These are phyloP conservation scores for Kwoniella sp. DNA, from an alignment of 768 basidiomycete genomes.

Conservation along the genomic window DNA sequence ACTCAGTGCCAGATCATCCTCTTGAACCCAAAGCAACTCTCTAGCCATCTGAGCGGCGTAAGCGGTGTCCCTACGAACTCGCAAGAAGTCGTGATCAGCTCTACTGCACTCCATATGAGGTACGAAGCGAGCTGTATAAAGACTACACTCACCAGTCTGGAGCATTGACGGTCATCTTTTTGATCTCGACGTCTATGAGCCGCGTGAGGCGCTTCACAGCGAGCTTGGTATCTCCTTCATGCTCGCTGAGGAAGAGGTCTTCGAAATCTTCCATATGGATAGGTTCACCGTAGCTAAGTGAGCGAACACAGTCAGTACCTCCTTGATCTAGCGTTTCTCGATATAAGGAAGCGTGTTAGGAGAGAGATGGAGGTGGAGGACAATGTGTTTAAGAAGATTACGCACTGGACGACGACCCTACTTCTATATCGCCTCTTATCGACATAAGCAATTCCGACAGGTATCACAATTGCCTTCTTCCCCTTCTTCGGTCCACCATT, in stretches of 20 bases:
- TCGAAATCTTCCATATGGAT: slow-evolving; percentile 74
- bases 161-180: slow-evolving; percentile 82
- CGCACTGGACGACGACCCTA: slow-evolving; percentile 64
- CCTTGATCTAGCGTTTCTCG: too few relatives aligned
- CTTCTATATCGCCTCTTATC: slow-evolving; percentile 96
- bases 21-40: slow-evolving; percentile 87
- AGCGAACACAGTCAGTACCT: slow-evolving; percentile 4
- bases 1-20: slow-evolving; percentile 72
- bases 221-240: slow-evolving; percentile 69
- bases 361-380: neutral
- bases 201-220: slow-evolving; percentile 86
- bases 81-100: too few relatives aligned
- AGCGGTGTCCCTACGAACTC: slow-evolving; percentile 72
- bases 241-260: slow-evolving; percentile 71
- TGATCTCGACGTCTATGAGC: slow-evolving; percentile 69
- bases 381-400: neutral
- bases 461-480: slow-evolving; percentile 69
- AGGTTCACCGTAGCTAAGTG: slow-evolving; percentile 74
- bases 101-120: too few relatives aligned
- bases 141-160: slow-evolving; percentile 72
- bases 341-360: too few relatives aligned
- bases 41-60: slow-evolving; percentile 89
- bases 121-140: too few relatives aligned
- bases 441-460: slow-evolving; percentile 88
- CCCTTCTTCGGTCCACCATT: slow-evolving; percentile 45